These are phyloP conservation scores for Malus hybrid DNA, from an alignment of 331 rosid genomes.

Conservation along the genomic window DNA sequence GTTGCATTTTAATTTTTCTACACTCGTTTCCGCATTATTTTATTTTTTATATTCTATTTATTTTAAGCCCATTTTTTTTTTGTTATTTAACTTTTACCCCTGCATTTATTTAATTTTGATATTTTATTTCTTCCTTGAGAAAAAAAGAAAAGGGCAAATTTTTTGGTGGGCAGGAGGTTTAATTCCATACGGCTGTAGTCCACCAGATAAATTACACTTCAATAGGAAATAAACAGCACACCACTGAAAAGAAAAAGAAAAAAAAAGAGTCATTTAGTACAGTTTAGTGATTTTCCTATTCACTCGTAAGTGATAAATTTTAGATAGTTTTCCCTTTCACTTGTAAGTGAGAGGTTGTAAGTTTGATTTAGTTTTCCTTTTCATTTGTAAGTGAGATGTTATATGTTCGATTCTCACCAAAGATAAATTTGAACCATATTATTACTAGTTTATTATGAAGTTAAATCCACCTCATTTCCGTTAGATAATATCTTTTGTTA, in stretches of 20 bases:
- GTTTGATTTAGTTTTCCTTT: too few relatives aligned
- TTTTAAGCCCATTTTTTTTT: background rate
- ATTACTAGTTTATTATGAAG: accelerated
- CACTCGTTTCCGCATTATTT: background rate
- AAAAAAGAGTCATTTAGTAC: background rate
- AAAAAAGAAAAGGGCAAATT: background rate
- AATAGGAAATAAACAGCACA: background rate
- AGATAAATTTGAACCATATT: too few relatives aligned
- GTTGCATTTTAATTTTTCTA: background rate
- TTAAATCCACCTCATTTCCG: too few relatives aligned
- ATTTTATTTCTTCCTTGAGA: background rate
- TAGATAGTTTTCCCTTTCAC: too few relatives aligned
- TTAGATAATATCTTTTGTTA: too few relatives aligned
- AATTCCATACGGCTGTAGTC: background rate
- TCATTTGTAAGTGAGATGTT: accelerated
- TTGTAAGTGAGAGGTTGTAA: accelerated
- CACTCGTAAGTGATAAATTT: too few relatives aligned
- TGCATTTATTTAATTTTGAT: background rate
- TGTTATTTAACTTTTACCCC: background rate
- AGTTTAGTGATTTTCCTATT: accelerated
- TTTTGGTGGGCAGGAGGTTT: background rate
- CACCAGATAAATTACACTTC: background rate
- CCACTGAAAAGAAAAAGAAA: background rate
- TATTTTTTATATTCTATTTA: too few relatives aligned
- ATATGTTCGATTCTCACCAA: accelerated